Evolutionary conservation across 2,329 filamentous ascomycete genomes (phyloP), one percentile per base, ranked within the genome.

Genomic region (Paracorniculantispora psalliotae): DNA sequence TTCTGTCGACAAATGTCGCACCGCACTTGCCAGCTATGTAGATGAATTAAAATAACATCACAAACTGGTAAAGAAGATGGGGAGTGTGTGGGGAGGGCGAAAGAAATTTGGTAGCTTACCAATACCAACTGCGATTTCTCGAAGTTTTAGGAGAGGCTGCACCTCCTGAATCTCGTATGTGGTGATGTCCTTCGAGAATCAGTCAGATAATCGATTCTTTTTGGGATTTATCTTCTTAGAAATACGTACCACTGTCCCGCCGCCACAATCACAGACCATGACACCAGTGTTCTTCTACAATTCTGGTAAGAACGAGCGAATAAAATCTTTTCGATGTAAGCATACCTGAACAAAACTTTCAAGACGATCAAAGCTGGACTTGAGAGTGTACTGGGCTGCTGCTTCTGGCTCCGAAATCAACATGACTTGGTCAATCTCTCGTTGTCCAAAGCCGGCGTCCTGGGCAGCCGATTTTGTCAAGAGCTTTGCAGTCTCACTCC

Each of bases 281-380:
- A 57, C 44, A 7, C 44, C 54, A 4, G 10, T 49, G 6, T 41
- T 13, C 3, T 21, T 30, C 54, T 55, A 12, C 2, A 17, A 3
- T 12, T 1, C n/a, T 1, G 7, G 26, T 51, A 9, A 53, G 37
- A 2, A 12, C 19, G 8, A 19, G 47, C 1, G 7, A 4, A 37
- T 4, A 4, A 33, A 2, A 9, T 3, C 9, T 12, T 10, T 9
- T 21, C 4, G n/a, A 17, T 23, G n/a, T 12, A 8, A 5, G 6
- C 9, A 28, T 33, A 61, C 61, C 65, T 86, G 77, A 3, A 89
- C 85, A 61, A 89, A 90, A 21, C 35, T 21, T 17, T 60, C 50
- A 1, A 62, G 3, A 17, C 26, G 33, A 12, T 61, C 25, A 4
- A 62, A 7, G 39, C 55, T 60, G 0, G 57, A 62, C 23, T 57